phyloP scores from a whole-genome alignment of 805 yeast genomes.

The Saccharomycopsis malanga region DNA sequence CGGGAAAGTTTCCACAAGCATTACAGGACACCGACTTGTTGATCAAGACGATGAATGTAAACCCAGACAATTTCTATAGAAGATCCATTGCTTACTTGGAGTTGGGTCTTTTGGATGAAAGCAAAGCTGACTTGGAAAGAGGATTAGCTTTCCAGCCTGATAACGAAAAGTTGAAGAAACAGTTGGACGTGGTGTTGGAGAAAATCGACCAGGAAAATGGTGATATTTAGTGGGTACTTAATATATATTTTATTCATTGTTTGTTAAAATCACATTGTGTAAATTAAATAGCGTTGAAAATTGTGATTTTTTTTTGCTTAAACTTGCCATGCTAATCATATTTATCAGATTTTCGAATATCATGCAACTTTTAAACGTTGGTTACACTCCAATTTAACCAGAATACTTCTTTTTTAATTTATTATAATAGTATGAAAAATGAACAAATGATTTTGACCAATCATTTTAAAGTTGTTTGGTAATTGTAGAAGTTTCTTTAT shows the following conservation, averaged over 20 bases:
- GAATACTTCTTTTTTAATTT: too few species aligned
- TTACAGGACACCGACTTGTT: slow-evolving; percentile 64
- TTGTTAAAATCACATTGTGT: neutral
- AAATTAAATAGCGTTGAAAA: neutral
- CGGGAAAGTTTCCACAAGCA: slow-evolving; percentile 50
- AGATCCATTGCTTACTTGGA: slow-evolving; percentile 58
- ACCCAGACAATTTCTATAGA: slow-evolving; percentile 67
- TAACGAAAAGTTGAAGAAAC: slow-evolving; percentile 42
- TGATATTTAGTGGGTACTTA: too few species aligned
- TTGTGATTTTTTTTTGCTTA: neutral
- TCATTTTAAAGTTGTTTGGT: too few species aligned
- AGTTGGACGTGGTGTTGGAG: slow-evolving; percentile 40
- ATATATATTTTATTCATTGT: too few species aligned
- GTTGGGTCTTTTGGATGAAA: slow-evolving; percentile 54
- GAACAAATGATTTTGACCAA: too few species aligned
- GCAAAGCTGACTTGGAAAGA: slow-evolving; percentile 63
- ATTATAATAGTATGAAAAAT: too few species aligned
- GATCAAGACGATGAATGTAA: slow-evolving; percentile 47
- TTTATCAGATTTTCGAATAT: too few species aligned
- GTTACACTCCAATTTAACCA: too few species aligned
- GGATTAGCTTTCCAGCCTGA: slow-evolving; percentile 59
- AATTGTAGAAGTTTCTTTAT: too few species aligned
- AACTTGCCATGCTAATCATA: too few species aligned
- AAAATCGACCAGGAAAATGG: slow-evolving; percentile 54
- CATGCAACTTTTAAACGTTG: too few species aligned